Base-by-base conservation (phyloP, 164 flowering plant species). In the Tinospora cordifolia region DNA sequence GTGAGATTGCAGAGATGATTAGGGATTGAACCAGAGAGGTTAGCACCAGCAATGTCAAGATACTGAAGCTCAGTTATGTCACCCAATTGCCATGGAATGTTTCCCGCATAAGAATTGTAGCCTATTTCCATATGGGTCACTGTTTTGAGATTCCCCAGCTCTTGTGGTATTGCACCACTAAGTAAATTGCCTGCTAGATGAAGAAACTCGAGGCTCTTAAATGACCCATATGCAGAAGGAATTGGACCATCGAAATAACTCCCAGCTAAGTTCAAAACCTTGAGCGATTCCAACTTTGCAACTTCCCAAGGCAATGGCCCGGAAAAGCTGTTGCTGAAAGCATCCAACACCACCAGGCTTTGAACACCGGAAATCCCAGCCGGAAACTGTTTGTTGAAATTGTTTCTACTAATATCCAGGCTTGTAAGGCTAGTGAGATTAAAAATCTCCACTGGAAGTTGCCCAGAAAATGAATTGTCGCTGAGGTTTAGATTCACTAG, bases 111-210 rank as follows among this genome's bases (percentile, higher is more conserved):
- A 17, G 75, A 71, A 66, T 94, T 94, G 77, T 91, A 94, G 44
- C 98, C 98, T 77, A 94, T 92, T 76, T 92, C 99, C 88, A 94
- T 86, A 57, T 93, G 97, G 12, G 82, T 84, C 69, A 93, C 60
- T 12, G 89, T 87, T 44, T 79, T 80, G 62, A 93, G 89, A 14
- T 72, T 80, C 0, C 96, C 93, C 63, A 91, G 68, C 62, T 87
- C 88, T 7, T 82, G 73, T 1, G 97, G 96, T 24, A 93, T 78
- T n/a, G 62, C 63, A 2, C 94, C 92, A 71, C 58, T 57, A 34
- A 94, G 88, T 14, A 69, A 75, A 77, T 94, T 94, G 5, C 99
- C 99, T 9, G 98, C 97, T 40, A 94, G 78, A 62, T 94, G 97
- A 71, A 94, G 79, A 67, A 90, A 88, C 70, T 92, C 89, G 0